Evolutionary conservation across 176 grass and related monocot genomes (phyloP).

Genomic region (Pharus latifolius): DNA sequence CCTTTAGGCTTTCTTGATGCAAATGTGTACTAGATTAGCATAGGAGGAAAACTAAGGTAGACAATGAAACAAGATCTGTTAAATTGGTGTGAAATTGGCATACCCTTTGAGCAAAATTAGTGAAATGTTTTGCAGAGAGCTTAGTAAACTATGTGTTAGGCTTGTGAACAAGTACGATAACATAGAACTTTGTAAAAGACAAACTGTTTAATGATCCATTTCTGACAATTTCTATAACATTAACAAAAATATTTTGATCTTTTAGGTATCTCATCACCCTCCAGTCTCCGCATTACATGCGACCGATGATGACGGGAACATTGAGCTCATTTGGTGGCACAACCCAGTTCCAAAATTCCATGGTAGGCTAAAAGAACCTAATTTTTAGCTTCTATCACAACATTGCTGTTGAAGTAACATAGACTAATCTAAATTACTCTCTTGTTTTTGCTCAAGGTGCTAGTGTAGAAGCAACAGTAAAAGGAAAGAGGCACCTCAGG

Average conservation of each 20-base stretch:
- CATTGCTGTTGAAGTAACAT: background rate
- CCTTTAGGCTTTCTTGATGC: background rate
- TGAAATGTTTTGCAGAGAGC: too few species aligned
- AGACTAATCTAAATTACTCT: background rate
- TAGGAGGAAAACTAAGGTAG: too few species aligned
- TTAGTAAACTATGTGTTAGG: too few species aligned
- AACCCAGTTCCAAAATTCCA: slow-evolving; percentile 50
- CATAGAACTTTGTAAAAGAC: too few species aligned
- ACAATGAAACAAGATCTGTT: too few species aligned
- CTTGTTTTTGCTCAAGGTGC: slow-evolving; percentile 28
- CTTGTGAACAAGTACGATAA: too few species aligned
- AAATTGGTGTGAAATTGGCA: too few species aligned
- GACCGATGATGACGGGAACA: slow-evolving; percentile 24
- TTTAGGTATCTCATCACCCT: slow-evolving; percentile 72
- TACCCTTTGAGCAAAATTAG: too few species aligned
- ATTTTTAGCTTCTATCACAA: background rate
- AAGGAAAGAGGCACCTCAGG: slow-evolving; percentile 43
- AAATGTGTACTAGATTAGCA: too few species aligned
- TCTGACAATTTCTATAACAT: too few species aligned
- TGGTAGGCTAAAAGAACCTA: slow-evolving; percentile 19
- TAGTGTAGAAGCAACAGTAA: slow-evolving; percentile 52
- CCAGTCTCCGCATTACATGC: slow-evolving; percentile 72
- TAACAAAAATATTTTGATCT: background rate
- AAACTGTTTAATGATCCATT: too few species aligned
- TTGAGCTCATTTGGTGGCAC: slow-evolving; percentile 76